Evolutionary conservation across 2,329 filamentous ascomycete genomes (phyloP).

Genomic region (Pyrenophora tritici-repentis): DNA sequence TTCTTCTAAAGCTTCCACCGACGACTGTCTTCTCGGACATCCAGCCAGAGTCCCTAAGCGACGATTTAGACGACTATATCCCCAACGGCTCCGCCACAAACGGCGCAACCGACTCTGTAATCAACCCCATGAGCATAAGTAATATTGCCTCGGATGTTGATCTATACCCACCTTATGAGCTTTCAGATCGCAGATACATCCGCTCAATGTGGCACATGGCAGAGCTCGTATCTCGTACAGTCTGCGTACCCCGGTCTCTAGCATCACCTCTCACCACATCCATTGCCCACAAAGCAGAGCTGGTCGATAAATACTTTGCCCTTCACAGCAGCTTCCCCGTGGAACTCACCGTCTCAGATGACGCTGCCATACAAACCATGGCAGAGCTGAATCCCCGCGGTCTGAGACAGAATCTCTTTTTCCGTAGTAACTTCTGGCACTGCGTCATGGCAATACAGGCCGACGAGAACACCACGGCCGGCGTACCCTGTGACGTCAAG

Average conservation of each 20-base stretch:
- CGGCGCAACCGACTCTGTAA: constrained; percentile 48
- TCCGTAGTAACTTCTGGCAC: constrained; percentile 83
- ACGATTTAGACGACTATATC: constrained; percentile 68
- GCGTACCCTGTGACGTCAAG: constrained; percentile 62
- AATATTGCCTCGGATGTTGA: constrained; percentile 52
- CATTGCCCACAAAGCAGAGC: constrained; percentile 69
- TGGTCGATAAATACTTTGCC: constrained; percentile 71
- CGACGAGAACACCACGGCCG: constrained; percentile 65
- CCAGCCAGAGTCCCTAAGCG: constrained; percentile 71
- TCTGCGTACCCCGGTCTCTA: constrained; percentile 75
- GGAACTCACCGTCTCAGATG: constrained; percentile 70
- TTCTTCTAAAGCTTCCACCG: constrained; percentile 76
- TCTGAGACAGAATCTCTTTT: constrained; percentile 74
- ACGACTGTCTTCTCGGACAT: constrained; percentile 81
- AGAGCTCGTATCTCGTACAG: constrained; percentile 76
- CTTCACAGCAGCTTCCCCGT: constrained; percentile 75
- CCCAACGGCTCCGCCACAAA: constrained; percentile 61
- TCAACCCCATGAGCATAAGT: constrained; percentile 58
- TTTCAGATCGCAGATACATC: constrained; percentile 61
- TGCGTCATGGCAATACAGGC: constrained; percentile 80
- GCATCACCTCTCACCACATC: constrained; percentile 73
- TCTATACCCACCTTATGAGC: constrained; percentile 47
- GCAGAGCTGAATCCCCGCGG: constrained; percentile 67
- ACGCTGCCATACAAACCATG: constrained; percentile 62
- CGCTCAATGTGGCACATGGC: constrained; percentile 78